Evolutionary conservation across 78 protist genomes (phyloP).

Genomic region (Bodo saltans): DNA sequence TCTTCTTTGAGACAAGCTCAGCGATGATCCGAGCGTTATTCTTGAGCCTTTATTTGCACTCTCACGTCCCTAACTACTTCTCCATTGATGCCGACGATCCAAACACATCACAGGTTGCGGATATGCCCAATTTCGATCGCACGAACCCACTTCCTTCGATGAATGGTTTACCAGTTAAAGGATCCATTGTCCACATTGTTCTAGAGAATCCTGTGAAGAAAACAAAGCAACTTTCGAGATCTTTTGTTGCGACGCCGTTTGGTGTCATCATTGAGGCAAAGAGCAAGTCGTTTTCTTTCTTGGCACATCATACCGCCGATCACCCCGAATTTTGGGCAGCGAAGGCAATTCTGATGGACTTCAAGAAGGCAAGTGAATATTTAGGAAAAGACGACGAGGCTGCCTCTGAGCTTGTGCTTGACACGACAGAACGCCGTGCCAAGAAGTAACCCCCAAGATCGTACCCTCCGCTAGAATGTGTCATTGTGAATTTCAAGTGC

Average conservation of each 20-base stretch:
- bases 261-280: conserved; percentile 5
- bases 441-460: too few species aligned
- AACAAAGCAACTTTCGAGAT: not conserved
- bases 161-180: not conserved
- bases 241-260: not conserved
- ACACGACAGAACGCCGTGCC: too few species aligned
- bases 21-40: not conserved
- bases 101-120: not conserved
- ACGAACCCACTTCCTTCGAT: not conserved
- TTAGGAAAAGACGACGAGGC: not conserved
- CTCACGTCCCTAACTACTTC: not conserved
- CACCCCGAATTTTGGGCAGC: conserved; percentile 16
- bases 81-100: not conserved
- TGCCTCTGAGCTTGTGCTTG: not conserved
- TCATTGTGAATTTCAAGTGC: too few species aligned
- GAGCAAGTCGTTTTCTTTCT: not conserved
- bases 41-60: not conserved
- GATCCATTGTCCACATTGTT: not conserved
- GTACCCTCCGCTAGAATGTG: too few species aligned
- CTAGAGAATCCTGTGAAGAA: not conserved
- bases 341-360: not conserved
- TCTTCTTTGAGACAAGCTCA: conserved; percentile 8
- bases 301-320: not conserved
- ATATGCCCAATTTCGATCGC: not conserved
- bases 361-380: not conserved